Conservation (phyloP, 768 basidiomycete species). For the Serendipita vermifera region DNA sequence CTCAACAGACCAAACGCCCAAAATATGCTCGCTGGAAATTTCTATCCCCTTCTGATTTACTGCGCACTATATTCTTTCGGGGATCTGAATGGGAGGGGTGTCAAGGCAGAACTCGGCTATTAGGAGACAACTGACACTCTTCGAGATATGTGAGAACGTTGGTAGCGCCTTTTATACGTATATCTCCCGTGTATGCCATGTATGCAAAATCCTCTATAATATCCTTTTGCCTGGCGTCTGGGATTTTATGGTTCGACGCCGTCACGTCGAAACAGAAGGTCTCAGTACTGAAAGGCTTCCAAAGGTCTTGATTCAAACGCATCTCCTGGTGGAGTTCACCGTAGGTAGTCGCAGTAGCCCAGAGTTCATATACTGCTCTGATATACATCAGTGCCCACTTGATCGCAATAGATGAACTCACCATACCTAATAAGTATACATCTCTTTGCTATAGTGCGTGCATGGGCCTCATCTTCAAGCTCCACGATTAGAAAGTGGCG, state of each 20-base stretch:
- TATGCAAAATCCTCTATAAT: slow-evolving; percentile 73
- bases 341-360: slow-evolving; percentile 57
- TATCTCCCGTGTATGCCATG: slow-evolving; percentile 69
- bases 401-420: slow-evolving; percentile 10
- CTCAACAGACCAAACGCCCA: slow-evolving; percentile 65
- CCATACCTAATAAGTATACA: slow-evolving; percentile 76
- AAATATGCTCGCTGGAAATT: slow-evolving; percentile 61
- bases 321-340: slow-evolving; percentile 50
- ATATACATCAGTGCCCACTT: too few species aligned
- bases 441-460: slow-evolving; percentile 53
- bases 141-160: slow-evolving; percentile 65
- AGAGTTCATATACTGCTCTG: slow-evolving; percentile 70
- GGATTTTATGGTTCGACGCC: slow-evolving; percentile 61
- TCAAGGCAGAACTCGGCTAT: too few species aligned
- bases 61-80: slow-evolving; percentile 10
- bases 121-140: slow-evolving; percentile 52
- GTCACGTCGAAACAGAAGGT: slow-evolving; percentile 74
- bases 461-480: slow-evolving; percentile 60
- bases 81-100: neutral
- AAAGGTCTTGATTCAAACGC: slow-evolving; percentile 30
- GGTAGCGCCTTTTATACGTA: slow-evolving; percentile 70
- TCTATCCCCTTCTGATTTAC: slow-evolving; percentile 41
- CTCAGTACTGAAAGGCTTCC: slow-evolving; percentile 46
- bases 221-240: slow-evolving; percentile 47
- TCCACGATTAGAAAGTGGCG: slow-evolving; percentile 65